These are phyloP conservation scores for Galerina sulciceps DNA, from an alignment of 768 basidiomycete genomes.

Conservation along the genomic window DNA sequence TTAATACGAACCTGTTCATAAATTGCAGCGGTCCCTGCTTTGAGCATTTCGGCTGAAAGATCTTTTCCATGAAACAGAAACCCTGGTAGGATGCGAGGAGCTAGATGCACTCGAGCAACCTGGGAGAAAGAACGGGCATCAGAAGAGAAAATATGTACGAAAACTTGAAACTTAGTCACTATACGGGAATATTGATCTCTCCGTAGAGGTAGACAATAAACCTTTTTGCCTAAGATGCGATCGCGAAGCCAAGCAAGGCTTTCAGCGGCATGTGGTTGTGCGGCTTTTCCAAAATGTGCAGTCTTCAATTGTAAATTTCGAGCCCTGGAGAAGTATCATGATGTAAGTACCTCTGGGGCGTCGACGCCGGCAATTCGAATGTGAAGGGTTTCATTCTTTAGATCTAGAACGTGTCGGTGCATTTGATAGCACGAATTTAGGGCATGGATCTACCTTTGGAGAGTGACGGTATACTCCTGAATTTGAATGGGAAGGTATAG, in stretches of 20 bases:
- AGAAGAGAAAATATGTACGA: background rate
- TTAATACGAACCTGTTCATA: constrained; percentile 60
- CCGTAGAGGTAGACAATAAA: constrained; percentile 74
- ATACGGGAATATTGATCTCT: constrained; percentile 87
- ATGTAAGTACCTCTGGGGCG: constrained; percentile 77
- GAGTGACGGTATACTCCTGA: constrained; percentile 63
- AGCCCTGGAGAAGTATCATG: background rate
- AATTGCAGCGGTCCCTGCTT: constrained; percentile 73
- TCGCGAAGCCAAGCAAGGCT: constrained; percentile 73
- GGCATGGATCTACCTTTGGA: constrained; percentile 50
- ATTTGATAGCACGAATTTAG: background rate
- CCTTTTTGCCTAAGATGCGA: constrained; percentile 55
- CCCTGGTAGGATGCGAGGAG: constrained; percentile 58
- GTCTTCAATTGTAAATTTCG: constrained; percentile 41
- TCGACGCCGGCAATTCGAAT: constrained; percentile 91
- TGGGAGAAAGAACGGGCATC: constrained; percentile 29
- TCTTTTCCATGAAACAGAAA: constrained; percentile 49
- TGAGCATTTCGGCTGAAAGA: constrained; percentile 76
- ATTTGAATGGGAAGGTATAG: constrained; percentile 67
- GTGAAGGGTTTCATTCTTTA: constrained; percentile 83
- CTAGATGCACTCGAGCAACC: constrained; percentile 68
- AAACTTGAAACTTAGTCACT: constrained; percentile 51
- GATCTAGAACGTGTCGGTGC: constrained; percentile 43
- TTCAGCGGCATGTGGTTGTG: constrained; percentile 77
- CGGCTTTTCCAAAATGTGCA: constrained; percentile 83